These are phyloP conservation scores for Meyerozyma sp. DNA, from an alignment of 1,139 yeast genomes.

Conservation along the genomic window DNA sequence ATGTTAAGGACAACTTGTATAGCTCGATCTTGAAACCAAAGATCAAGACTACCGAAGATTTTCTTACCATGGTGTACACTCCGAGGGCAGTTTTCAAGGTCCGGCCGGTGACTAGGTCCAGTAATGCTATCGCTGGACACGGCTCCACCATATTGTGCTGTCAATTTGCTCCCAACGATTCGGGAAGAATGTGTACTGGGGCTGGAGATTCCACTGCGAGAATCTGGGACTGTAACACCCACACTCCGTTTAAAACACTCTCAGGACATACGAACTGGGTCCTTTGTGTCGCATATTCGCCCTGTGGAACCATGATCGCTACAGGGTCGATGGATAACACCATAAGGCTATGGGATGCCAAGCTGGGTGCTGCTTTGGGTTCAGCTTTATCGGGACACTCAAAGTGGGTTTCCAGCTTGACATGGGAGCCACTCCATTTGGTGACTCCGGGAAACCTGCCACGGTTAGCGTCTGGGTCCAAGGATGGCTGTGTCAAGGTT, in stretches of 20 bases:
- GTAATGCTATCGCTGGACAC: slow-evolving; percentile 92
- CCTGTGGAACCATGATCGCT: slow-evolving; percentile 86
- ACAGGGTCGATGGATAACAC: slow-evolving; percentile 96
- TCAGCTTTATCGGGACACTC: slow-evolving; percentile 72
- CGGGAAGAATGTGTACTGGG: slow-evolving; percentile 87
- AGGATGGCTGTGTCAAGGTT: slow-evolving; percentile 83
- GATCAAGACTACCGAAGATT: slow-evolving; percentile 86
- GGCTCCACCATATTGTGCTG: slow-evolving; percentile 90
- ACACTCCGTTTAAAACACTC: slow-evolving; percentile 78
- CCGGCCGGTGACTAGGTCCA: slow-evolving; percentile 82
- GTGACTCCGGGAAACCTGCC: slow-evolving; percentile 63
- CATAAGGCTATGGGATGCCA: slow-evolving; percentile 80
- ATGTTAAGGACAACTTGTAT: slow-evolving; percentile 73
- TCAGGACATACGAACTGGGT: slow-evolving; percentile 94
- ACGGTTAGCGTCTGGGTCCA: slow-evolving; percentile 80
- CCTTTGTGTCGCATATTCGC: slow-evolving; percentile 87
- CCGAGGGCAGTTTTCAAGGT: slow-evolving; percentile 96
- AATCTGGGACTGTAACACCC: slow-evolving; percentile 96
- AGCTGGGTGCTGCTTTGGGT: slow-evolving; percentile 71
- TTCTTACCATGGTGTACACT: slow-evolving; percentile 82
- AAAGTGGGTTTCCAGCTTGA: slow-evolving; percentile 83
- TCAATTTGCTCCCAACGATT: slow-evolving; percentile 88
- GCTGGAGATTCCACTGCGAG: slow-evolving; percentile 98
- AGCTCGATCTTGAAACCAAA: slow-evolving; percentile 81
- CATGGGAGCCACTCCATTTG: slow-evolving; percentile 94